These are phyloP conservation scores for Phyllosticta citribraziliensis DNA, from an alignment of 2,329 filamentous ascomycete species.

Conservation along the genomic window DNA sequence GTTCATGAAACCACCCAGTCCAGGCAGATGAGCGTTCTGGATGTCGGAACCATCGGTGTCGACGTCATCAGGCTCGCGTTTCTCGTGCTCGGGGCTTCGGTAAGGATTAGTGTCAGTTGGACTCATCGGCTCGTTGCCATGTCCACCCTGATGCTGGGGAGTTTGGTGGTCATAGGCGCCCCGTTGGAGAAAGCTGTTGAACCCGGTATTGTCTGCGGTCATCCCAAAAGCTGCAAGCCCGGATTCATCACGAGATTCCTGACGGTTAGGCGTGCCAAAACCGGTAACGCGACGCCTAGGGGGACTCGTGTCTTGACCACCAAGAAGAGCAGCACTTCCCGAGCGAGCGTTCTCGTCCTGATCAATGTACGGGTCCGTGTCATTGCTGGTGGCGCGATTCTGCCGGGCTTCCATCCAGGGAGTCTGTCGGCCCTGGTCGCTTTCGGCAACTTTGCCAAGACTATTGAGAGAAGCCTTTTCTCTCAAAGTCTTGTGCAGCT, in stretches of 20 bases:
- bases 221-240: slow-evolving; percentile 53
- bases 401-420: slow-evolving; percentile 41
- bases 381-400: slow-evolving; percentile 45
- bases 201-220: slow-evolving; percentile 47
- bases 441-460: slow-evolving; percentile 45
- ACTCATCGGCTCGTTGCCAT: slow-evolving; percentile 55
- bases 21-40: slow-evolving; percentile 40
- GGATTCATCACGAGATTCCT: slow-evolving; percentile 46
- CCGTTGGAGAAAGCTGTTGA: slow-evolving; percentile 48
- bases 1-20: slow-evolving; percentile 44
- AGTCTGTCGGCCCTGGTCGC: slow-evolving; percentile 35
- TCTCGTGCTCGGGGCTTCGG: slow-evolving; percentile 75
- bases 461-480: slow-evolving; percentile 46
- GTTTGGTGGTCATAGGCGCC: slow-evolving; percentile 49
- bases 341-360: slow-evolving; percentile 53
- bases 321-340: slow-evolving; percentile 65
- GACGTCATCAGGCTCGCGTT: slow-evolving; percentile 52
- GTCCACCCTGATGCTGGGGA: slow-evolving; percentile 36
- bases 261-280: slow-evolving; percentile 33
- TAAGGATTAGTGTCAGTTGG: slow-evolving; percentile 96
- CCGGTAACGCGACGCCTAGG: slow-evolving; percentile 36
- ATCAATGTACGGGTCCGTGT: slow-evolving; percentile 59
- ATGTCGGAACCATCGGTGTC: slow-evolving; percentile 48
- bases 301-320: slow-evolving; percentile 59
- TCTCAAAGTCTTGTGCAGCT: slow-evolving; percentile 40